These are phyloP conservation scores for Myxozyma kluyveri DNA, from an alignment of 805 yeast species.

Conservation along the genomic window DNA sequence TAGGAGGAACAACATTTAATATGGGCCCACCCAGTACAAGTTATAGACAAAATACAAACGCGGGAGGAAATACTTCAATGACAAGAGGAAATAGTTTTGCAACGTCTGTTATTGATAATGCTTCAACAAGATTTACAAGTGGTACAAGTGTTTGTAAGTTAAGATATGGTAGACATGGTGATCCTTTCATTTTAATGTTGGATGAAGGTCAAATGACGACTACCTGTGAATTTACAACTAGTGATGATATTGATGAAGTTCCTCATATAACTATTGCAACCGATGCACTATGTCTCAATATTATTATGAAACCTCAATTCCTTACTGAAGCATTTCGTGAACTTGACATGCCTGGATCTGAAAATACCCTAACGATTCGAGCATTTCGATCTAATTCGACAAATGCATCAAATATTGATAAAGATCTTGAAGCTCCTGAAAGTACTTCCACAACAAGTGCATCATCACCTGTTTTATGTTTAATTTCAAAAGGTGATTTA, in stretches of 20 bases:
- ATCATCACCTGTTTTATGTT: background rate
- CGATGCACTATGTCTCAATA: constrained; percentile 11
- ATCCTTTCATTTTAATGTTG: constrained; percentile 26
- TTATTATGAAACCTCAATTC: constrained; percentile 18
- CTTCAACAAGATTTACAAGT: constrained; percentile 1
- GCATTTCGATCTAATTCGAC: constrained; percentile 1
- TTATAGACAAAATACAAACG: no score
- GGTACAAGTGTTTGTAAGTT: constrained; percentile 23
- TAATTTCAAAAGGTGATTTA: constrained; percentile 15
- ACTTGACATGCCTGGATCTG: constrained; percentile 22
- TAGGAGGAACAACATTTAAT: no score
- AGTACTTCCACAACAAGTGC: background rate
- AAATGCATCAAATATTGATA: background rate
- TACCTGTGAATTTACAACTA: constrained; percentile 30
- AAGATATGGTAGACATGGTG: constrained; percentile 15
- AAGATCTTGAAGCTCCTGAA: background rate
- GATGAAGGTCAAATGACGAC: constrained; percentile 29
- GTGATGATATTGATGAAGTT: constrained; percentile 16
- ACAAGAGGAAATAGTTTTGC: background rate
- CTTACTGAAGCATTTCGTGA: constrained; percentile 24
- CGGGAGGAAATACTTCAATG: background rate
- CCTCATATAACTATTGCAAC: constrained; percentile 16
- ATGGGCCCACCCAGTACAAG: no score
- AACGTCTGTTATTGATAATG: background rate
- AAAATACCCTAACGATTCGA: constrained; percentile 5